Evolutionary conservation across 176 grass and related monocot species (phyloP), one percentile per base, ranked within the genome.

Genomic region (Saccharum officinarum): DNA sequence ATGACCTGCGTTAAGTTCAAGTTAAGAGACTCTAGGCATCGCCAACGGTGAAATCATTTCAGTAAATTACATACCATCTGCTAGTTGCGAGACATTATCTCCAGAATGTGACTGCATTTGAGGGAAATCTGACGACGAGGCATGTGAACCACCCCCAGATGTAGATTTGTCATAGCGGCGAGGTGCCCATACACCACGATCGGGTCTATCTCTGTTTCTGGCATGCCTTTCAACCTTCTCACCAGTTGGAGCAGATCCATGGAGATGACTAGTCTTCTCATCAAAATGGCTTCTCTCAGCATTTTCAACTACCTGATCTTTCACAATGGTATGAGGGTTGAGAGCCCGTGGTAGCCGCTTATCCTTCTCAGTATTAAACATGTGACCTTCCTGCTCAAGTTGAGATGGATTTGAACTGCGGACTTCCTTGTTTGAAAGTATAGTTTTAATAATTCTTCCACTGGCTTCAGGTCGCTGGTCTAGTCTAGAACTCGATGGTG

Each of bases 141-240:
- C 49, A 73, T 83, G 87, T 8, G 38, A 60, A 82, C 75, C 50
- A 82, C 78, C 85, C 39, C 40, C 87, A 70, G 82, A 70, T 80
- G 75, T 77, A 78, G 88, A 84, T 70, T 86, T 96, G 40, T 94
- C 93, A 83, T 92, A 85, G 60, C 90, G 86, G 46, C 92, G 92
- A 87, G 91, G 94, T 57, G 97, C 80, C 97, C 97, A 97, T 71
- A 96, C 89, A 78, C 92, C 89, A 77, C 91, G 89, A 86, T 95
- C 97, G 60, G 92, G 89, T 79, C 90, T 96, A 60, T 99, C 97
- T 94, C 90, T 96, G 85, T 93, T 92, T 76, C 94, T 94, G 45
- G 85, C 81, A 52, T 88, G 90, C 67, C 87, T 97, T 70, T 97
- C 94, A 68, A 79, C 85, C 75, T 92, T 99, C 67, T 97, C 97